phyloP scores from a whole-genome alignment of 305 asterid genomes.

The Fraxinus platypoda region DNA sequence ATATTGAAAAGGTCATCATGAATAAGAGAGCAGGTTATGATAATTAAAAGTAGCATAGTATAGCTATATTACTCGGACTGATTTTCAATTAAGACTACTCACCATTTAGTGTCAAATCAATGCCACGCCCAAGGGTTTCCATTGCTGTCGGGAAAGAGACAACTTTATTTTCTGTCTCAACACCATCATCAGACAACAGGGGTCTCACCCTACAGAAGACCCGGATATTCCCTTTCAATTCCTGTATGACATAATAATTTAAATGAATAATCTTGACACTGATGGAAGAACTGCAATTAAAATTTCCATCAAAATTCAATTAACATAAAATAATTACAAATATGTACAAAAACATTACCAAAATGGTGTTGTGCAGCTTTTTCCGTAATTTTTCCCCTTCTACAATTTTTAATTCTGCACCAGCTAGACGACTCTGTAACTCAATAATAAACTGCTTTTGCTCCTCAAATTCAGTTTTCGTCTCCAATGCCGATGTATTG shows the following conservation, averaged over 20 bases:
- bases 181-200: constrained; percentile 63
- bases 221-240: constrained; percentile 88
- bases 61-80: neutral
- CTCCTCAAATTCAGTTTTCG: constrained; percentile 65
- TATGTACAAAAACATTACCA: constrained; percentile 41
- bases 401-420: constrained; percentile 66
- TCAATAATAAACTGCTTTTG: constrained; percentile 50
- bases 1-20: constrained; percentile 4
- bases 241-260: constrained; percentile 49
- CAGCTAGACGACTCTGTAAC: constrained; percentile 61
- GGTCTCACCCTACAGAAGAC: constrained; percentile 98
- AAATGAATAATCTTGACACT: neutral
- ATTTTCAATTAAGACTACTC: constrained; percentile 2
- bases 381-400: constrained; percentile 86
- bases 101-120: constrained; percentile 86
- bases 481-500: constrained; percentile 60
- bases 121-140: constrained; percentile 79
- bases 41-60: neutral
- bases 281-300: neutral
- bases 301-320: neutral
- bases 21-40: constrained; percentile 8
- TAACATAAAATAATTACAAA: neutral
- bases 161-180: constrained; percentile 54
- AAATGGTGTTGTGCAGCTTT: constrained; percentile 81
- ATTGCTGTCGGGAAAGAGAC: constrained; percentile 73